phyloP scores from a whole-genome alignment of 2,329 filamentous ascomycete genomes.

The Alternaria postmessia region DNA sequence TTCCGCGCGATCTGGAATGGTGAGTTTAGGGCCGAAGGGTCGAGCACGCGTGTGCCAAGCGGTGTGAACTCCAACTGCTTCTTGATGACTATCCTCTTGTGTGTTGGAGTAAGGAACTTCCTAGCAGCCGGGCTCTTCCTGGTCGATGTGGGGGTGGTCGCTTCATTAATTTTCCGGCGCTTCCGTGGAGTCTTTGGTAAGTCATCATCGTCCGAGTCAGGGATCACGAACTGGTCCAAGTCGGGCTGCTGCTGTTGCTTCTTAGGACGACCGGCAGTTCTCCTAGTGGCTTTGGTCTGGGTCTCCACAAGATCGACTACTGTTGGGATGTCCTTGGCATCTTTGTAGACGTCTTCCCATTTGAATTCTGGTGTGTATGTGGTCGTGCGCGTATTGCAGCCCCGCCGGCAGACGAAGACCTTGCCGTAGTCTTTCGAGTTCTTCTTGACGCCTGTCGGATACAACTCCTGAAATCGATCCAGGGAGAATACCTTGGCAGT shows the following conservation, averaged over 20 bases:
- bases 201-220: constrained; percentile 53
- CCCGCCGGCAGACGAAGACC: constrained; percentile 87
- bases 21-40: constrained; percentile 78
- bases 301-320: constrained; percentile 73
- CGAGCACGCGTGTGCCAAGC: constrained; percentile 84
- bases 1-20: constrained; percentile 92
- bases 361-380: constrained; percentile 91
- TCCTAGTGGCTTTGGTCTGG: constrained; percentile 76
- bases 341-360: constrained; percentile 85
- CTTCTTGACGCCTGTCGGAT: constrained; percentile 79
- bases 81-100: constrained; percentile 77
- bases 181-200: constrained; percentile 57
- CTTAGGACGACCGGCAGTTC: constrained; percentile 49
- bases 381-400: constrained; percentile 86
- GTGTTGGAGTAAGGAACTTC: constrained; percentile 68
- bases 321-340: constrained; percentile 70
- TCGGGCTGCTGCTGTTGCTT: constrained; percentile 46
- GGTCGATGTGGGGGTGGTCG: constrained; percentile 55
- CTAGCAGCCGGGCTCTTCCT: constrained; percentile 58
- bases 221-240: constrained; percentile 55
- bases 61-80: constrained; percentile 95
- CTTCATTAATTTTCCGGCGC: constrained; percentile 57
- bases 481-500: constrained; percentile 82
- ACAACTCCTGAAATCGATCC: constrained; percentile 70
- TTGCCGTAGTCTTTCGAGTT: constrained; percentile 80